Evolutionary conservation across 805 yeast genomes (phyloP).

Genomic region (Yamadazyma philogaea): DNA sequence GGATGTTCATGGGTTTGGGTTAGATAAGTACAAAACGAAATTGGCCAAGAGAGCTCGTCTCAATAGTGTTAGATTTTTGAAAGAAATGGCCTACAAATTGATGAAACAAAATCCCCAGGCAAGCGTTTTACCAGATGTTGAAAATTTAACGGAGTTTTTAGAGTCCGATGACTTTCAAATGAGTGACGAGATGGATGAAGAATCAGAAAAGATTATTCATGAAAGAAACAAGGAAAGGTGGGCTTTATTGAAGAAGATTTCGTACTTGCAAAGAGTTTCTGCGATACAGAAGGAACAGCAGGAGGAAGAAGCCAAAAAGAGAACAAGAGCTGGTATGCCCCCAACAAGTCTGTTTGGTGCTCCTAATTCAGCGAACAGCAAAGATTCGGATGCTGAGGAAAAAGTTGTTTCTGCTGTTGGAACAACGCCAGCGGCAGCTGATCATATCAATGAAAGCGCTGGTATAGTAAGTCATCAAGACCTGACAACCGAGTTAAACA

Average conservation of each 20-base stretch:
- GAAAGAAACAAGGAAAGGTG: slow-evolving; percentile 58
- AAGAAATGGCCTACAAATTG: slow-evolving; percentile 52
- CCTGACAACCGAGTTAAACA: background rate
- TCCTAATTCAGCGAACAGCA: background rate
- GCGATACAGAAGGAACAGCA: slow-evolving; percentile 44
- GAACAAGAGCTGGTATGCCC: slow-evolving; percentile 30
- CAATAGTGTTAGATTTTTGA: slow-evolving; percentile 54
- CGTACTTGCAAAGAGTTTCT: slow-evolving; percentile 66
- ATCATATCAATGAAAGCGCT: background rate
- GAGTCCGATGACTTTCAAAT: slow-evolving; percentile 41
- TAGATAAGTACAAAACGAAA: slow-evolving; percentile 55
- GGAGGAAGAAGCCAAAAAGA: slow-evolving; percentile 37
- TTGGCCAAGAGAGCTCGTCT: slow-evolving; percentile 48
- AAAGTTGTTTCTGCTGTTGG: slow-evolving; percentile 14
- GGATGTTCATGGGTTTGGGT: slow-evolving; percentile 77
- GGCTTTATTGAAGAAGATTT: slow-evolving; percentile 66
- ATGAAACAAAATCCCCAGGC: slow-evolving; percentile 31
- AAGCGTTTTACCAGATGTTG: slow-evolving; percentile 52
- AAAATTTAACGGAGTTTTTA: slow-evolving; percentile 56
- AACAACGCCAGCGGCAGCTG: slow-evolving; percentile 2
- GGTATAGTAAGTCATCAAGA: background rate
- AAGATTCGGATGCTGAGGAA: slow-evolving; percentile 1
- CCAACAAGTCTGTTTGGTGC: slow-evolving; percentile 3
- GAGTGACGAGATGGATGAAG: slow-evolving; percentile 34
- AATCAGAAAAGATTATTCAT: slow-evolving; percentile 35